These are phyloP conservation scores for Ustilago crameri DNA, from an alignment of 1,284 basidiomycete species.

Conservation along the genomic window DNA sequence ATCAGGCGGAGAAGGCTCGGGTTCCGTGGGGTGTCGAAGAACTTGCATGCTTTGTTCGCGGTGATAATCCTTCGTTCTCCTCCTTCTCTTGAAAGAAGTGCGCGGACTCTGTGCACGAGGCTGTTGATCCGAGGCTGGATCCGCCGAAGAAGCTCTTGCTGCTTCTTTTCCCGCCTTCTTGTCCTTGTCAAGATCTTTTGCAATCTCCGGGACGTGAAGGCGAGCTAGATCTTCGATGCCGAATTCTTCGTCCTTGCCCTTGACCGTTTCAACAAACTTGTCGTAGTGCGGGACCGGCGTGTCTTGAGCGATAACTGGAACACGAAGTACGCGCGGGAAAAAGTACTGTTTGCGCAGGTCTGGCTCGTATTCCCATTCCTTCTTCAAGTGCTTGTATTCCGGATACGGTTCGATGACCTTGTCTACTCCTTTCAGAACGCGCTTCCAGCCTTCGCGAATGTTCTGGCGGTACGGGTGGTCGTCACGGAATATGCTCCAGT, in stretches of 20 bases:
- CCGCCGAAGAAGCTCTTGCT: neutral
- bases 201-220: conserved; percentile 4
- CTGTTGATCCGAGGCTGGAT: neutral
- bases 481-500: conserved; percentile 29
- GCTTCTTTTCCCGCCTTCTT: neutral
- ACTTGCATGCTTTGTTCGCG: conserved; percentile 9
- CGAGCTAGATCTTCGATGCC: conserved; percentile 7
- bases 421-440: conserved; percentile 9
- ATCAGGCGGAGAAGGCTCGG: neutral
- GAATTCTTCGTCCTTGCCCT: conserved; percentile 8
- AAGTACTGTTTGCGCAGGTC: conserved; percentile 41
- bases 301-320: conserved; percentile 28
- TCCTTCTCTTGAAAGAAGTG: neutral
- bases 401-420: conserved; percentile 17
- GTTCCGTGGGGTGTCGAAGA: neutral
- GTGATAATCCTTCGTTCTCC: neutral
- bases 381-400: conserved; percentile 8
- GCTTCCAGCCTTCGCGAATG: conserved; percentile 19
- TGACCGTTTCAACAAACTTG: conserved; percentile 4
- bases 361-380: conserved; percentile 31
- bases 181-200: conserved; percentile 4
- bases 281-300: conserved; percentile 16
- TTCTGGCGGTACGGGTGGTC: conserved; percentile 18
- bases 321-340: conserved; percentile 27
- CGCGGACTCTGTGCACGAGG: neutral